Evolutionary conservation across 169 alveolate genomes (phyloP), one percentile per base, ranked within the genome.

Genomic region (Cryptosporidium felis): DNA sequence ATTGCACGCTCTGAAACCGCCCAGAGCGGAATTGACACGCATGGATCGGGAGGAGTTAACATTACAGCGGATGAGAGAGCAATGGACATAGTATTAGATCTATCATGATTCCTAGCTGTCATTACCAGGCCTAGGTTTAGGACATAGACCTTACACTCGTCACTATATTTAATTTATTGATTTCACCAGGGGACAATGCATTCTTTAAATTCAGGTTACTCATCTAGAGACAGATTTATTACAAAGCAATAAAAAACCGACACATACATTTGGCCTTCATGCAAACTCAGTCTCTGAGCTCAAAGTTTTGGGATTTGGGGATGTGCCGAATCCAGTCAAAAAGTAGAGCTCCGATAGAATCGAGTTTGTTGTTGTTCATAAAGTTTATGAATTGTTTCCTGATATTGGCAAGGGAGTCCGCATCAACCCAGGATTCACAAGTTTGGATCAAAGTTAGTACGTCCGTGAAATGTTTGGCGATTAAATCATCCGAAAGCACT

Each of bases 311-410:
- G 38, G 56, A 38, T 41, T 74, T 74, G 18, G 85, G 67, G 36
- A 74, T 56, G 53, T 53, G 85, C 8, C 85, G 45, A 23, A 74
- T 74, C 85, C 85, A 74, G 41, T 74, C 85, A 74, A 74, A 74
- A 14, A 74, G 30, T 26, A 74, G 18, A 1, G 60, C 85, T 12
- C 74, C 85, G 10, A 74, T 74, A 10, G 85, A 74, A 18, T 74
- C 74, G 2, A 74, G 60, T n/a, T 74, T 74, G 67, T 74, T 74
- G 18, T 74, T 74, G 30, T 74, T 74, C 65, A 74, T 51, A 21
- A 74, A 74, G 14, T 74, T 65, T 2, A 74, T 49, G 26, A 74
- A 74, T n/a, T 56, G 65, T 21, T 74, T 58, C 21, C 85, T 74
- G 14, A 74, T 49, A 53, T 58, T 74, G 3, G 66, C 30, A 5